phyloP scores from a whole-genome alignment of 2,329 filamentous ascomycete species.

The Cladophialophora chaetospira region DNA sequence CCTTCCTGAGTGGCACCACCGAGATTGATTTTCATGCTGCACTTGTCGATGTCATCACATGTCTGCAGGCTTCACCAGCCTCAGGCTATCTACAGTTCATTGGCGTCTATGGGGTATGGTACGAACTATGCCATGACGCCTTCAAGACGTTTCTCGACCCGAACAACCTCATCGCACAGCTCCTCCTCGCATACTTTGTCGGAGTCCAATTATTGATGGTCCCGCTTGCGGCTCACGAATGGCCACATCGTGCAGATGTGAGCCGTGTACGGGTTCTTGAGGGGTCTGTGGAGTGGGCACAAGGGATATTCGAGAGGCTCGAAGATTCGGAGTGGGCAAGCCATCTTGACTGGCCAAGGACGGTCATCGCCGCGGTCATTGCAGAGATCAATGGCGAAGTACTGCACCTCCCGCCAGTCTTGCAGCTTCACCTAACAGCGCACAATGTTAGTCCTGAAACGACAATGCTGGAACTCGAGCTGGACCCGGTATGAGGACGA shows the following conservation, averaged over 20 bases:
- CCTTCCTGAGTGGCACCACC: slow-evolving; percentile 38
- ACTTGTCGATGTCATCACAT: slow-evolving; percentile 32
- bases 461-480: slow-evolving; percentile 16
- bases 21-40: slow-evolving; percentile 30
- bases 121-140: slow-evolving; percentile 42
- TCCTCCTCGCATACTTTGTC: slow-evolving; percentile 53
- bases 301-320: slow-evolving; percentile 38
- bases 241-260: slow-evolving; percentile 29
- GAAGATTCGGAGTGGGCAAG: slow-evolving; percentile 33
- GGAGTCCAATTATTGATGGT: slow-evolving; percentile 49
- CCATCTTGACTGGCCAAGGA: slow-evolving; percentile 28
- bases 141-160: slow-evolving; percentile 50
- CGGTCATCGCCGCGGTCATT: slow-evolving; percentile 23
- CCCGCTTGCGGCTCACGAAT: slow-evolving; percentile 41
- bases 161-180: slow-evolving; percentile 45
- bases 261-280: slow-evolving; percentile 22
- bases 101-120: slow-evolving; percentile 45
- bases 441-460: slow-evolving; percentile 20
- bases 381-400: slow-evolving; percentile 30
- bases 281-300: slow-evolving; percentile 44
- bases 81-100: slow-evolving; percentile 46
- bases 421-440: slow-evolving; percentile 24
- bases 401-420: slow-evolving; percentile 24
- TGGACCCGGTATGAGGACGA: not conserved
- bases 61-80: slow-evolving; percentile 22